Conservation (phyloP, 306 rosid genomes). For the Cicer bijugum region DNA sequence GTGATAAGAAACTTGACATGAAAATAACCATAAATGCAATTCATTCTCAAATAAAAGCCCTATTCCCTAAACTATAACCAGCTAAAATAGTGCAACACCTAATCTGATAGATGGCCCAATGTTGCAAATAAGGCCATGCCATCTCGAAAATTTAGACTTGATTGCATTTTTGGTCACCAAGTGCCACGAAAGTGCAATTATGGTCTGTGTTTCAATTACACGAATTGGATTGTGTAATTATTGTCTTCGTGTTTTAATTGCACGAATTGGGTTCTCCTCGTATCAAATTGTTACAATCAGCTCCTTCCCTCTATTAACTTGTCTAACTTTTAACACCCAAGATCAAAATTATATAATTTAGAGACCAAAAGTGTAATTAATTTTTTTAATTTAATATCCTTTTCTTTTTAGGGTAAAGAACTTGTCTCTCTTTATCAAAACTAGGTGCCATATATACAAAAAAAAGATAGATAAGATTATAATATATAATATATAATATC, state of each 20-base stretch:
- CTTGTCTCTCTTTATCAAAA: constrained; percentile 25
- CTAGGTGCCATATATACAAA: constrained; percentile 33
- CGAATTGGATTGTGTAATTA: neutral
- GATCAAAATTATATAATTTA: neutral
- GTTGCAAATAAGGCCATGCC: neutral
- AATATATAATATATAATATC: constrained; percentile 22
- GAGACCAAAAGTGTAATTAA: constrained; percentile 3
- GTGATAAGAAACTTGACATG: constrained; percentile 17
- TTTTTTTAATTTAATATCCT: neutral
- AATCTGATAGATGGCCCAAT: neutral
- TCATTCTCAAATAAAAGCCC: constrained; percentile 25
- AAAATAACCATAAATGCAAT: constrained; percentile 36
- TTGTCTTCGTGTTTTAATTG: neutral
- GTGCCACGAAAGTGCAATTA: neutral
- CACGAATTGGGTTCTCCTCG: neutral
- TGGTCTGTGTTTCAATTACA: no score
- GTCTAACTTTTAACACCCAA: neutral
- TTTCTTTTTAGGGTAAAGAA: constrained; percentile 20
- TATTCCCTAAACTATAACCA: neutral
- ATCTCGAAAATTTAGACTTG: neutral
- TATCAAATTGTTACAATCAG: neutral
- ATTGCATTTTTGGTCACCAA: neutral
- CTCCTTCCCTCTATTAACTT: neutral
- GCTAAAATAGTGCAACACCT: neutral
- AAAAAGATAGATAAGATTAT: constrained; percentile 21